Conservation (phyloP, 2,329 filamentous ascomycete genomes). For the Calonectria hawksworthii region DNA sequence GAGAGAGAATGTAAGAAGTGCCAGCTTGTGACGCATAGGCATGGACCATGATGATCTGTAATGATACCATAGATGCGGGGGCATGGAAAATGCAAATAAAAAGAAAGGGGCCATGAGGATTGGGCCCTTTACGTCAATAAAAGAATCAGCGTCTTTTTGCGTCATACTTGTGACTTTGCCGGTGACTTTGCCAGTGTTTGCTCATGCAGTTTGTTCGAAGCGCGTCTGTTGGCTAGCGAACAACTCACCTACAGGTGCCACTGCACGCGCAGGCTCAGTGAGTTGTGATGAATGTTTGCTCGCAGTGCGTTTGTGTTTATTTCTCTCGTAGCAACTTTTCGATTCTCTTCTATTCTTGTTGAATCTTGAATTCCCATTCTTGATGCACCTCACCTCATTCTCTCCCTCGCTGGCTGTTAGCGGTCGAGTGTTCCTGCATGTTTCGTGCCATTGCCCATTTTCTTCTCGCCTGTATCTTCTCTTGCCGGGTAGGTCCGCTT, state of each 20-base stretch:
- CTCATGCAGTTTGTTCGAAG: neutral
- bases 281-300: neutral
- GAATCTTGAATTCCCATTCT: neutral
- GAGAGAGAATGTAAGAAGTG: constrained; percentile 55
- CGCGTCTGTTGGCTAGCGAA: neutral
- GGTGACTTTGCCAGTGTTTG: neutral
- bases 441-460: neutral
- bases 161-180: neutral
- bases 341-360: neutral
- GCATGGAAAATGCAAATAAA: constrained; percentile 45
- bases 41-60: constrained; percentile 53
- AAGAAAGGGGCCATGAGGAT: constrained; percentile 42
- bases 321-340: neutral
- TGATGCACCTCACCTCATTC: neutral
- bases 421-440: neutral
- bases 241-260: neutral
- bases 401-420: neutral
- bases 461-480: neutral
- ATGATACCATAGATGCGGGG: constrained; percentile 55
- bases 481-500: neutral
- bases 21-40: constrained; percentile 43
- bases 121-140: constrained; percentile 38
- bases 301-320: neutral
- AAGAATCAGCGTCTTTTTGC: constrained; percentile 5
- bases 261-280: neutral